phyloP scores from a whole-genome alignment of 2,329 filamentous ascomycete genomes.

The Fusarium torulosum region DNA sequence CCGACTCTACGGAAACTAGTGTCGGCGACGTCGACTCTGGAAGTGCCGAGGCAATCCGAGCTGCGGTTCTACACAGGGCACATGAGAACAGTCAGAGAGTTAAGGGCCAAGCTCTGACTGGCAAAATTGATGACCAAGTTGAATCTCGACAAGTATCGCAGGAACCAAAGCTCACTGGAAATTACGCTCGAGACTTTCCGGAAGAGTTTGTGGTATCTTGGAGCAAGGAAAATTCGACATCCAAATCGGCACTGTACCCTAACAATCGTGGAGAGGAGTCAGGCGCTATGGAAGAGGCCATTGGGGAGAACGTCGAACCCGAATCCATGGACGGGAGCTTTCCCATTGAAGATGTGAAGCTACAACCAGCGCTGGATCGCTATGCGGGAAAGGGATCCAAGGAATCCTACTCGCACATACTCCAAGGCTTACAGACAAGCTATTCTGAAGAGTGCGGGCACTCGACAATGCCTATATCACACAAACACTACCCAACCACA shows the following conservation, averaged over 20 bases:
- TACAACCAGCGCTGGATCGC: conserved; percentile 52
- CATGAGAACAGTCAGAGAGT: conserved; percentile 36
- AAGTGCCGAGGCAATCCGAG: conserved; percentile 52
- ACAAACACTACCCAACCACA: conserved; percentile 49
- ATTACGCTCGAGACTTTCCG: conserved; percentile 64
- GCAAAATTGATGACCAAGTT: conserved; percentile 8
- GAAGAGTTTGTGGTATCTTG: conserved; percentile 63
- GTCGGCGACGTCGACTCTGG: conserved; percentile 40
- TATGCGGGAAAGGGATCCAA: conserved; percentile 25
- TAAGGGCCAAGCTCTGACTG: conserved; percentile 26
- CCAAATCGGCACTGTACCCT: conserved; percentile 46
- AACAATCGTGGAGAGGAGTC: conserved; percentile 17
- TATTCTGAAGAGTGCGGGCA: conserved; percentile 59
- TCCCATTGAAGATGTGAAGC: conserved; percentile 45
- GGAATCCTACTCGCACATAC: conserved; percentile 59
- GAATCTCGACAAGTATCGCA: conserved; percentile 4
- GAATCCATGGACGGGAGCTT: conserved; percentile 60
- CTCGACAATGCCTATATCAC: conserved; percentile 53
- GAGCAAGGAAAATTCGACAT: conserved; percentile 50
- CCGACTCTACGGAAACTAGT: conserved; percentile 35
- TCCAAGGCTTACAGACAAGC: conserved; percentile 63
- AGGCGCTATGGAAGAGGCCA: not conserved
- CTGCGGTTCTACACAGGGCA: conserved; percentile 49
- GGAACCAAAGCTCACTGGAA: conserved; percentile 57
- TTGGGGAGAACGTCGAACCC: conserved; percentile 49